phyloP scores from a whole-genome alignment of 371 early-diverging fungal species.

The Mucor mucedo region DNA sequence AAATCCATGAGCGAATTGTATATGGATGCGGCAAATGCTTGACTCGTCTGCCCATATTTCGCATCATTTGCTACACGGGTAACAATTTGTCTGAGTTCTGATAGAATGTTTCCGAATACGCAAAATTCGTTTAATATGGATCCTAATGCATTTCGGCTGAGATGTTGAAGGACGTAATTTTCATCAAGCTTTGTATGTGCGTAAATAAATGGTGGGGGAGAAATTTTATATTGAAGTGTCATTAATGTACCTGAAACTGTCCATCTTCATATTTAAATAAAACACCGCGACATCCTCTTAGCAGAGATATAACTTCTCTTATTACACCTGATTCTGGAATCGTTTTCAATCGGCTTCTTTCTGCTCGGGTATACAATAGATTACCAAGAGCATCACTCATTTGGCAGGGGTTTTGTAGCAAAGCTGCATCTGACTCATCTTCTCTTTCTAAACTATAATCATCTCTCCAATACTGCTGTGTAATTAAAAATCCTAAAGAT shows the following conservation, averaged over 20 bases:
- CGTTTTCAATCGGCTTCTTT: slow-evolving; percentile 6
- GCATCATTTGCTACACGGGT: slow-evolving; percentile 13
- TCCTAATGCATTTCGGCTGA: slow-evolving; percentile 25
- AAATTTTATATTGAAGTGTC: neutral
- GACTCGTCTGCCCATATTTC: slow-evolving; percentile 42
- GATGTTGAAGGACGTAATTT: slow-evolving; percentile 20
- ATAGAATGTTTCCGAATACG: slow-evolving; percentile 31
- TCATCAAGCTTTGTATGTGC: slow-evolving; percentile 15
- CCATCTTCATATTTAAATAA: slow-evolving; percentile 27
- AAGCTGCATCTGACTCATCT: neutral
- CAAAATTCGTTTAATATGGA: slow-evolving; percentile 32
- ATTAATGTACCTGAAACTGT: slow-evolving; percentile 15
- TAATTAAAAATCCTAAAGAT: slow-evolving; percentile 11
- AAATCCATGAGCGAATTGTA: slow-evolving; percentile 29
- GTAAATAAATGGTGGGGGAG: too few relatives aligned
- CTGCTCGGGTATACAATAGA: neutral
- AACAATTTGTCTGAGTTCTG: slow-evolving; percentile 23
- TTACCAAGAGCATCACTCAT: slow-evolving; percentile 5
- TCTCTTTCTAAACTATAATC: slow-evolving; percentile 7
- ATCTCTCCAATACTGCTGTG: slow-evolving; percentile 32
- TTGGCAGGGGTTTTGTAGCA: slow-evolving; percentile 26
- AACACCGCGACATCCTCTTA: slow-evolving; percentile 34
- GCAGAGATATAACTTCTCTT: slow-evolving; percentile 40
- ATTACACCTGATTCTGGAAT: slow-evolving; percentile 34
- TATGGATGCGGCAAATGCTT: slow-evolving; percentile 42